Conservation (phyloP, 805 yeast genomes). For the Wickerhamiella hasegawae region DNA sequence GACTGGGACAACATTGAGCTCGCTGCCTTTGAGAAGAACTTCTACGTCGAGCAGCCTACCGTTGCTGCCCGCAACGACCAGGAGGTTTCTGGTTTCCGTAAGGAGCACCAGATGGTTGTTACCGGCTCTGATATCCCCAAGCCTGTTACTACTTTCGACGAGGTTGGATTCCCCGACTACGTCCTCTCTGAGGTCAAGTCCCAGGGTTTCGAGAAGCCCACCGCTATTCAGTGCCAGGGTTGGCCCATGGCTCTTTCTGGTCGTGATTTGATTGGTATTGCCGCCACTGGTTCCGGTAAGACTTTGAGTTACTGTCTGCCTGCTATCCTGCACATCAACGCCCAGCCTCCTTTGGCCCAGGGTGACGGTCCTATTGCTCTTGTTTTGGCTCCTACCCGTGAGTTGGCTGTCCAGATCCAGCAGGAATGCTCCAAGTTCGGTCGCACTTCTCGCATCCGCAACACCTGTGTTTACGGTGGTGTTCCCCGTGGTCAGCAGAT, state of each 20-base stretch:
- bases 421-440: constrained; percentile 93
- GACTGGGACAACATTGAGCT: constrained; percentile 64
- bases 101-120: constrained; percentile 71
- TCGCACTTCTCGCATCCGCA: constrained; percentile 78
- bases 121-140: constrained; percentile 78
- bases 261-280: constrained; percentile 98
- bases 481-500: constrained; percentile 97
- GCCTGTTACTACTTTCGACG: constrained; percentile 85
- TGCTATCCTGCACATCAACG: constrained; percentile 92
- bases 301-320: constrained; percentile 95
- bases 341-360: constrained; percentile 65
- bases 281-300: constrained; percentile 98
- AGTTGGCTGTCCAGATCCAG: constrained; percentile 95
- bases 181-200: constrained; percentile 77
- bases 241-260: constrained; percentile 99
- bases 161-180: constrained; percentile 95
- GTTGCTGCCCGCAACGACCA: constrained; percentile 61
- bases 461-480: constrained; percentile 95
- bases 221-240: constrained; percentile 97
- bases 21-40: constrained; percentile 89
- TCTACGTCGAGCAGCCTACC: constrained; percentile 69
- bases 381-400: constrained; percentile 97
- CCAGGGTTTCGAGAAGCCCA: constrained; percentile 87
- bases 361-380: constrained; percentile 97
- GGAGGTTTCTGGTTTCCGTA: constrained; percentile 65